Evolutionary conservation across 1,284 basidiomycete species (phyloP).

Genomic region (Cryptococcus deneoformans): DNA sequence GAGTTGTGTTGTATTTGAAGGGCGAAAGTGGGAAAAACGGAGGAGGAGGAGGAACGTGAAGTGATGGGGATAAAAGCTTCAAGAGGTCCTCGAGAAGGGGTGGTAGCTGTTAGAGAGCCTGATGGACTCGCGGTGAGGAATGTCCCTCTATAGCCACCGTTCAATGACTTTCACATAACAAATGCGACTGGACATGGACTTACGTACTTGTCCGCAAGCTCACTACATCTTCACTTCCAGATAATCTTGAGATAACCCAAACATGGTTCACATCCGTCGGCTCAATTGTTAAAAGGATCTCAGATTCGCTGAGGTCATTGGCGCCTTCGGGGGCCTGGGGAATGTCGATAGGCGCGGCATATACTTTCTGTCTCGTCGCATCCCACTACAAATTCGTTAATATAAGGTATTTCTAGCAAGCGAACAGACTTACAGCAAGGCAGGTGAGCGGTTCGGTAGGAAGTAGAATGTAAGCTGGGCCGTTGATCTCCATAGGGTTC

Average conservation of each 20-base stretch:
- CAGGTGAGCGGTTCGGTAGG: slow-evolving; percentile 42
- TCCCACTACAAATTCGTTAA: slow-evolving; percentile 37
- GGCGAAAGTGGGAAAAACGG: slow-evolving; percentile 28
- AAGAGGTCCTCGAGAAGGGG: slow-evolving; percentile 47
- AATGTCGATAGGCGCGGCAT: slow-evolving; percentile 44
- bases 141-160: slow-evolving; percentile 32
- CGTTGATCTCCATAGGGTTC: slow-evolving; percentile 45
- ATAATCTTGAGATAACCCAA: slow-evolving; percentile 53
- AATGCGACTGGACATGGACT: slow-evolving; percentile 9
- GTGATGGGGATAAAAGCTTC: slow-evolving; percentile 43
- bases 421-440: slow-evolving; percentile 35
- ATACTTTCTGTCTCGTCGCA: slow-evolving; percentile 38
- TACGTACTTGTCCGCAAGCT: slow-evolving; percentile 49
- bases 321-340: slow-evolving; percentile 47
- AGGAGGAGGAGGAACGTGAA: slow-evolving; percentile 11
- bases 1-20: slow-evolving; percentile 31
- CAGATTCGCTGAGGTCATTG: slow-evolving; percentile 36
- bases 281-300: slow-evolving; percentile 42
- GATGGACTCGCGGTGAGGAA: slow-evolving; percentile 47
- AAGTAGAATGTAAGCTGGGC: slow-evolving; percentile 50
- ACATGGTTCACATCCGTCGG: slow-evolving; percentile 54
- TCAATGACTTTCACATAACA: not conserved
- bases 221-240: slow-evolving; percentile 51
- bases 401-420: not conserved
- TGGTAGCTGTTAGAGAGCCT: slow-evolving; percentile 39